These are phyloP conservation scores for Lentinula lateritia DNA, from an alignment of 768 basidiomycete species.

Conservation along the genomic window DNA sequence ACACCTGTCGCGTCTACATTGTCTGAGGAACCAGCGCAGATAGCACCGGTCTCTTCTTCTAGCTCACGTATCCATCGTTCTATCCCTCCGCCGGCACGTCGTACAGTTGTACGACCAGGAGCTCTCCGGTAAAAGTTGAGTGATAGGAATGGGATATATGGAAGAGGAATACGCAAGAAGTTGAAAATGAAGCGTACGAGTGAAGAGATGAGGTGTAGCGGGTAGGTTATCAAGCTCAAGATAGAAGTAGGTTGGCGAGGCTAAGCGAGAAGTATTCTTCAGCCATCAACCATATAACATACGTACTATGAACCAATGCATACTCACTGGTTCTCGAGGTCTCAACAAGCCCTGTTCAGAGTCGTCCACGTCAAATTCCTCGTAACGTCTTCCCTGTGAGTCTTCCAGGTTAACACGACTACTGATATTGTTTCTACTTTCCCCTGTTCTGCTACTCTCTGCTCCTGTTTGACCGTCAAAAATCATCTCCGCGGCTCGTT, in stretches of 20 bases:
- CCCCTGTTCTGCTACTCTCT: conserved; percentile 11
- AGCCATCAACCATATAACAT: background rate
- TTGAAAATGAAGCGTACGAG: conserved; percentile 64
- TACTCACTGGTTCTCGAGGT: conserved; percentile 10
- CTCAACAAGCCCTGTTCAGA: conserved; percentile 27
- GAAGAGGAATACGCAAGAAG: conserved; percentile 63
- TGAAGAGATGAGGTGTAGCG: conserved; percentile 52
- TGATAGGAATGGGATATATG: conserved; percentile 45
- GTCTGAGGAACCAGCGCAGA: conserved; percentile 40
- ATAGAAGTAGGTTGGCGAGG: conserved; percentile 17
- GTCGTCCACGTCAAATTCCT: conserved; percentile 50
- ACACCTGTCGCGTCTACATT: conserved; percentile 23
- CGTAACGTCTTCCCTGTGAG: conserved; percentile 13
- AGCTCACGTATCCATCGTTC: conserved; percentile 77
- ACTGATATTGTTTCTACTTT: conserved; percentile 6
- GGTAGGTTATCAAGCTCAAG: conserved; percentile 48
- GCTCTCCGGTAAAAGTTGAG: conserved; percentile 39
- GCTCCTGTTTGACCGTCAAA: conserved; percentile 31
- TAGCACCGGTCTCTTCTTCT: conserved; percentile 82
- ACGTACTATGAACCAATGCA: background rate
- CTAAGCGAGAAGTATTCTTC: conserved; percentile 11
- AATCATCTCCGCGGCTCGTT: conserved; percentile 59
- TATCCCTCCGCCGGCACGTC: conserved; percentile 45
- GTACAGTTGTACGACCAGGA: conserved; percentile 30
- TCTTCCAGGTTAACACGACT: conserved; percentile 4